These are phyloP conservation scores for Rusavskia elegans DNA, from an alignment of 495 filamentous ascomycete species.

Conservation along the genomic window DNA sequence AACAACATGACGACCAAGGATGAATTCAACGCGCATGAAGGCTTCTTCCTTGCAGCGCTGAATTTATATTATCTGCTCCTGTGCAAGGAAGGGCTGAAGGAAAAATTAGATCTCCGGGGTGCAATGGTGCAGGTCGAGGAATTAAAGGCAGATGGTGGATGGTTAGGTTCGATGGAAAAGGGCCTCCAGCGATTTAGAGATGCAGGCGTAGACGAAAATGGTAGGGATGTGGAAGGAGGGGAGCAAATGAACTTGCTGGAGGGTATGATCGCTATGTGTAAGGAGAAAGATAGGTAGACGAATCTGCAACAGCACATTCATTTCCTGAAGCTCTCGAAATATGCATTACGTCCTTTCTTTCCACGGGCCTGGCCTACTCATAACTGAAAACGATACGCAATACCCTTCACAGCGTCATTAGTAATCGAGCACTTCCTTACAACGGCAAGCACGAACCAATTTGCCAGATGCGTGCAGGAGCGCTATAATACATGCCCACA, in stretches of 20 bases:
- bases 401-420: no score
- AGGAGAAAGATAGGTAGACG: conserved; percentile 3
- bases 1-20: conserved; percentile 13
- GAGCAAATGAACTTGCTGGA: conserved; percentile 6
- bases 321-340: no score
- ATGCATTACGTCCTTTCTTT: no score
- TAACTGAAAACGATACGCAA: no score
- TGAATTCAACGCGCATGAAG: conserved; percentile 21
- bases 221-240: conserved; percentile 12
- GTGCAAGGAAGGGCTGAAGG: conserved; percentile 18
- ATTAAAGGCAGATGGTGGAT: conserved; percentile 2
- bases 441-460: no score
- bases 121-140: no score
- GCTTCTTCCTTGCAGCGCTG: conserved; percentile 30
- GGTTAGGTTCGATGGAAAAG: conserved; percentile 59
- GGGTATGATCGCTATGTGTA: conserved; percentile 12
- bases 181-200: conserved; percentile 45
- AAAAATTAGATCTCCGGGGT: conserved; percentile 18
- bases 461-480: no score
- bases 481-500: no score
- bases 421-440: no score
- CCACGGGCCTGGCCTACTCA: no score
- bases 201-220: conserved; percentile 7
- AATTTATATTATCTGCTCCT: conserved; percentile 31
- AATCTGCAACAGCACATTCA: neutral